These are phyloP conservation scores for Cyclocybe cylindracea DNA, from an alignment of 768 basidiomycete genomes.

Conservation along the genomic window DNA sequence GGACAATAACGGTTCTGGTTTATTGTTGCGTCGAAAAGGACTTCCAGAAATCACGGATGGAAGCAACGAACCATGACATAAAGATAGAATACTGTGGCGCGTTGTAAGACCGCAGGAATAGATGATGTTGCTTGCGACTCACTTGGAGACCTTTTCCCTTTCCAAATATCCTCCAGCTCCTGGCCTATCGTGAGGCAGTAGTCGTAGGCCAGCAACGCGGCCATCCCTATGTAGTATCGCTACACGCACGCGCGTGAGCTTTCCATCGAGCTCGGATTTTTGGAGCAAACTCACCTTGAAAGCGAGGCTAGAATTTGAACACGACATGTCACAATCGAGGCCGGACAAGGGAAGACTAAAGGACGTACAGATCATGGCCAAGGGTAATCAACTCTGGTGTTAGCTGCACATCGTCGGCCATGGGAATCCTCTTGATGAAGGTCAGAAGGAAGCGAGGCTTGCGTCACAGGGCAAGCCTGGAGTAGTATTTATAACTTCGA, in stretches of 20 bases:
- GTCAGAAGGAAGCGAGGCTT: no score
- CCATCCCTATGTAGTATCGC: slow-evolving; percentile 22
- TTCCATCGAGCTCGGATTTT: not conserved
- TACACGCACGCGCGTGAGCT: not conserved
- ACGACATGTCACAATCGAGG: not conserved
- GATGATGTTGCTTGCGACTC: not conserved
- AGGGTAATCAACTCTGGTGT: slow-evolving; percentile 14
- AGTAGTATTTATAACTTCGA: no score
- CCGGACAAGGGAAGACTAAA: not conserved
- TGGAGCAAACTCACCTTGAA: slow-evolving; percentile 8
- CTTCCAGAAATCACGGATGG: not conserved
- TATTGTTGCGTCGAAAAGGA: not conserved
- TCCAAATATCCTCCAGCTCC: slow-evolving; percentile 25
- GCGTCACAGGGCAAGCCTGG: no score
- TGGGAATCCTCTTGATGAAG: not conserved
- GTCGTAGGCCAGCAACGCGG: slow-evolving; percentile 23
- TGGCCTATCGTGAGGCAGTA: slow-evolving; percentile 20
- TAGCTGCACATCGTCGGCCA: slow-evolving; percentile 3
- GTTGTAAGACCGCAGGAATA: not conserved
- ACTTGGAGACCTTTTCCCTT: slow-evolving; percentile 16
- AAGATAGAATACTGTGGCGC: slow-evolving; percentile 13
- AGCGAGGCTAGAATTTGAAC: slow-evolving; percentile 1
- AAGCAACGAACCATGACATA: slow-evolving; percentile 11
- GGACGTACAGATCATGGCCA: slow-evolving; percentile 14
- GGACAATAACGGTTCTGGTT: slow-evolving; percentile 25